Evolutionary conservation across 139 green algal genomes (phyloP).

Genomic region (Volvox reticuliferus): DNA sequence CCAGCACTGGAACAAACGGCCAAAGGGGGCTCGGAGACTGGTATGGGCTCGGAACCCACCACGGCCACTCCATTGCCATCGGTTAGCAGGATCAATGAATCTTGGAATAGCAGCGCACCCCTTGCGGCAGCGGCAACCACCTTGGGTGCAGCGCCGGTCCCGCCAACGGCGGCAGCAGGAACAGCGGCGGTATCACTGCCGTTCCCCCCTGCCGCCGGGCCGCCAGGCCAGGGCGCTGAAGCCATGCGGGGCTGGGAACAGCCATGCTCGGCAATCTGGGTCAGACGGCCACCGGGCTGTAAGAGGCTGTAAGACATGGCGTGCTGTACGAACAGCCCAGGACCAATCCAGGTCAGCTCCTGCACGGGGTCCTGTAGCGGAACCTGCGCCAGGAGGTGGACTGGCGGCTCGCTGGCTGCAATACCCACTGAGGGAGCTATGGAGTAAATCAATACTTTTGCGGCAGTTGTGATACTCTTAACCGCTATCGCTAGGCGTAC

Average conservation of each 20-base stretch:
- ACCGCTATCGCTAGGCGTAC: constrained; percentile 31
- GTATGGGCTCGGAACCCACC: constrained; percentile 46
- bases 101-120: constrained; percentile 20
- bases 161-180: neutral
- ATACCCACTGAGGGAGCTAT: neutral
- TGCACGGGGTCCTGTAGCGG: constrained; percentile 19
- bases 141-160: too few species aligned
- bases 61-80: constrained; percentile 21
- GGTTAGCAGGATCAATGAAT: constrained; percentile 41
- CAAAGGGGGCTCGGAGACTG: constrained; percentile 50
- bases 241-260: constrained; percentile 14
- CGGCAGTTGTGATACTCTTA: neutral
- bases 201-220: neutral
- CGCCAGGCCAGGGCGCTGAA: neutral
- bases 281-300: constrained; percentile 15
- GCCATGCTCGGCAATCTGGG: constrained; percentile 23
- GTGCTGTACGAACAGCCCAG: constrained; percentile 20
- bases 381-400: constrained; percentile 50
- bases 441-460: constrained; percentile 44
- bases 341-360: constrained; percentile 24
- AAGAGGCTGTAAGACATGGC: constrained; percentile 11
- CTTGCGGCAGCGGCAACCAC: neutral
- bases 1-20: constrained; percentile 43
- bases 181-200: neutral
- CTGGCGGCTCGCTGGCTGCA: neutral